Evolutionary conservation across 371 early-diverging fungal genomes (phyloP).

Genomic region (Coemansia linderi): DNA sequence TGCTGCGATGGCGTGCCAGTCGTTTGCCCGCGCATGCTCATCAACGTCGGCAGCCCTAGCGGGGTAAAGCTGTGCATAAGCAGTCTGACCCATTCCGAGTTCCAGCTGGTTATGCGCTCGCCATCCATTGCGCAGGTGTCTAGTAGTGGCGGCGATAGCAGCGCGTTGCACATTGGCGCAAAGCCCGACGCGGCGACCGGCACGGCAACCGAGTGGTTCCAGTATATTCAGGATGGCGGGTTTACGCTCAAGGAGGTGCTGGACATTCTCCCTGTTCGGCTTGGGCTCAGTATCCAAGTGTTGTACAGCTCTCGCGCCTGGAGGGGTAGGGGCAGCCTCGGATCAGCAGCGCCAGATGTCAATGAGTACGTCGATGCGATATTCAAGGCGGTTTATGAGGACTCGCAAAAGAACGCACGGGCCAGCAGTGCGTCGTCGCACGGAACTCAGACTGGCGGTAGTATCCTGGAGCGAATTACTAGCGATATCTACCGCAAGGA

Average conservation of each 20-base stretch:
- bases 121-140: conserved; percentile 5
- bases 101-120: conserved; percentile 29
- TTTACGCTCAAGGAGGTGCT: conserved; percentile 73
- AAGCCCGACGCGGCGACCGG: conserved; percentile 16
- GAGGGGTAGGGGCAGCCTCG: conserved; percentile 55
- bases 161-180: background rate
- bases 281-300: conserved; percentile 84
- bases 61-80: conserved; percentile 32
- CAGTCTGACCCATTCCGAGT: conserved; percentile 39
- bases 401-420: conserved; percentile 10
- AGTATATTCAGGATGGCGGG: conserved; percentile 30
- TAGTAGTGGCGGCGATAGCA: background rate
- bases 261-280: conserved; percentile 67
- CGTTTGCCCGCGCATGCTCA: conserved; percentile 67
- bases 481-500: conserved; percentile 17
- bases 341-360: conserved; percentile 19
- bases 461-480: conserved; percentile 40
- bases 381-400: conserved; percentile 76
- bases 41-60: conserved; percentile 29
- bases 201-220: conserved; percentile 43
- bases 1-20: conserved; percentile 89
- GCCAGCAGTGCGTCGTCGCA: background rate
- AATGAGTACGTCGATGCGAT: conserved; percentile 84
- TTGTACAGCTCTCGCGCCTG: conserved; percentile 73
- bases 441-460: background rate